phyloP scores from a whole-genome alignment of 192 early-diverging fungal genomes.

The Coemansia sp. region DNA sequence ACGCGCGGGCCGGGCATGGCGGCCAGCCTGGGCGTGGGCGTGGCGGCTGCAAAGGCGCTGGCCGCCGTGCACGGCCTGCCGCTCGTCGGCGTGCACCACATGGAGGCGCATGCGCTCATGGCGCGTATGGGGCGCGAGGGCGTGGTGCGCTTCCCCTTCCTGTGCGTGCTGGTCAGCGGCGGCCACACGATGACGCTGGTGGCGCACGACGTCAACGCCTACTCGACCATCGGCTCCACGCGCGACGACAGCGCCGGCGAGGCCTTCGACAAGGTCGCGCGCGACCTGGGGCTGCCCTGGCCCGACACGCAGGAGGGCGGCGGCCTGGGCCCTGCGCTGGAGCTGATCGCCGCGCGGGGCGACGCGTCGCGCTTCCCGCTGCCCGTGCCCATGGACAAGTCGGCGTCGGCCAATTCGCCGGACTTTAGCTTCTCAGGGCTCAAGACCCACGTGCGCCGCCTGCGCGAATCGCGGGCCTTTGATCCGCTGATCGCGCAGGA shows the following conservation, averaged over 20 bases:
- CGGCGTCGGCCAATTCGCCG: constrained; percentile 50
- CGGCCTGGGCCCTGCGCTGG: constrained; percentile 72
- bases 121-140: constrained; percentile 60
- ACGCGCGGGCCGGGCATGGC: constrained; percentile 78
- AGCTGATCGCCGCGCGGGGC: constrained; percentile 61
- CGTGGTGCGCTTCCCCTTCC: constrained; percentile 63
- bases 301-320: constrained; percentile 62
- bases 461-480: constrained; percentile 41
- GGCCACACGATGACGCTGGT: constrained; percentile 73
- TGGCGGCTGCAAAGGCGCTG: constrained; percentile 74
- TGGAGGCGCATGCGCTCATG: constrained; percentile 84
- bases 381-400: constrained; percentile 67
- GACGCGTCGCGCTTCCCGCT: constrained; percentile 51
- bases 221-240: constrained; percentile 68
- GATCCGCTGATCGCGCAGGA: constrained; percentile 24
- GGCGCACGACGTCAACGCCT: constrained; percentile 60
- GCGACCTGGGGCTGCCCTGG: constrained; percentile 71
- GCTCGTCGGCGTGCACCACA: constrained; percentile 80
- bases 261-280: constrained; percentile 78
- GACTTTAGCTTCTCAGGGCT: constrained; percentile 80
- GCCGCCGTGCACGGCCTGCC: constrained; percentile 69
- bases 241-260: constrained; percentile 78
- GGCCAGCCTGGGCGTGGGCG: constrained; percentile 66
- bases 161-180: constrained; percentile 75
- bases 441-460: constrained; percentile 65